phyloP scores from a whole-genome alignment of 192 early-diverging fungal genomes.

The Backusella westeae region DNA sequence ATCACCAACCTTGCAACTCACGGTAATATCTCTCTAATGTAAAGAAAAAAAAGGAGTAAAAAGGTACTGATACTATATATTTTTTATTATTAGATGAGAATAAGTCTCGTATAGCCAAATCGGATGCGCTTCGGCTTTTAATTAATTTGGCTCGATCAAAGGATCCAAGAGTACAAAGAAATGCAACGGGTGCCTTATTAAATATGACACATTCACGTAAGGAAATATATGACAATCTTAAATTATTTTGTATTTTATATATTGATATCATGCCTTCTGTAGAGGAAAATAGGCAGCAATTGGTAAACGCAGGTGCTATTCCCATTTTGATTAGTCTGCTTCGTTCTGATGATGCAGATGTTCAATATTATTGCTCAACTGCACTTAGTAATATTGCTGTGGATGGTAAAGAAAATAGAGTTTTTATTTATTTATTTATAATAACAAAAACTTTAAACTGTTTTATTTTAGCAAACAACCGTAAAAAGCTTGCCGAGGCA shows the following conservation, averaged over 20 bases:
- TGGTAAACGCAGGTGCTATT: conserved; percentile 83
- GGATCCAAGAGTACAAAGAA: conserved; percentile 84
- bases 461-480: conserved; percentile 37
- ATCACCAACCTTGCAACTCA: conserved; percentile 89
- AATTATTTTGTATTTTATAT: background rate
- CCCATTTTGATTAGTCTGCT: conserved; percentile 77
- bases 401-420: conserved; percentile 46
- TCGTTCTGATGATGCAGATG: conserved; percentile 76
- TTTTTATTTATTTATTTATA: background rate
- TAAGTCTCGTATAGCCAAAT: conserved; percentile 84
- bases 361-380: conserved; percentile 91
- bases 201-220: conserved; percentile 89
- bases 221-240: background rate
- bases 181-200: conserved; percentile 88
- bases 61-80: background rate
- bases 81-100: conserved; percentile 65
- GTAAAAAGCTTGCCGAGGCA: conserved; percentile 62
- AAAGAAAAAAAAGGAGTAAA: background rate
- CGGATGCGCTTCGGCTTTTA: conserved; percentile 73
- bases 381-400: conserved; percentile 90
- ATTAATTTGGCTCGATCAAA: conserved; percentile 73
- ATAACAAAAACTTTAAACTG: background rate
- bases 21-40: conserved; percentile 42
- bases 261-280: background rate
- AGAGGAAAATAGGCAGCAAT: conserved; percentile 76